Percentiles rank a stretch among this genome's conserved stretches.
phyloP scores from a whole-genome alignment of 2,329 filamentous ascomycete species.

The Colletotrichum gloeosporioides region DNA sequence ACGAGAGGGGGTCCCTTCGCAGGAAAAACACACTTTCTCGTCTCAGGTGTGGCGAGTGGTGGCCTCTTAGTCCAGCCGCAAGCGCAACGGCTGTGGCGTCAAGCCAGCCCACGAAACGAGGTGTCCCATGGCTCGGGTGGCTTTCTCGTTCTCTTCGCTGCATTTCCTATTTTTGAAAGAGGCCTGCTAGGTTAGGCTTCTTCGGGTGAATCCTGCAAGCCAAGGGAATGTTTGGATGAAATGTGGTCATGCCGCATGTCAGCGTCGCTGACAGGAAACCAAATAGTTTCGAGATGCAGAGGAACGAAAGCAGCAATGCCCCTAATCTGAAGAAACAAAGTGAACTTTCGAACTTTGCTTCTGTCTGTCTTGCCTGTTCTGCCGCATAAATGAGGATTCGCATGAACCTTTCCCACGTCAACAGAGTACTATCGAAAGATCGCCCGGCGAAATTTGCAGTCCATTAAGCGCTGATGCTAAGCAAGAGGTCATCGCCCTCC shows the following conservation, averaged over 20 bases:
- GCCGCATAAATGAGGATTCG: conserved; percentile 4
- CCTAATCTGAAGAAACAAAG: background rate
- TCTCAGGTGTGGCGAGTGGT: background rate
- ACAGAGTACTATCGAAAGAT: background rate
- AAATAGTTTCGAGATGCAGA: background rate
- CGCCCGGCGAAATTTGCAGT: background rate
- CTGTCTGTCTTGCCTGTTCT: background rate
- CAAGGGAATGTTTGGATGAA: conserved; percentile 9
- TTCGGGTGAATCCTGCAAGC: background rate
- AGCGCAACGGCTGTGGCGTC: background rate
- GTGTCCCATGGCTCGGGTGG: background rate
- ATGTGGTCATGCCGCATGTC: background rate
- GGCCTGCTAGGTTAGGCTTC: background rate
- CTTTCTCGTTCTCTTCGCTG: background rate
- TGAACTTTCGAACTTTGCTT: background rate
- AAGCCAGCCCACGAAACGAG: background rate
- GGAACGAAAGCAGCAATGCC: background rate
- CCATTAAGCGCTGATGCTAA: background rate
- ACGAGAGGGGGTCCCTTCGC: background rate
- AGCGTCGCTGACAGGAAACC: background rate
- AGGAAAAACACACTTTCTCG: background rate
- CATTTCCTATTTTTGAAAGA: background rate
- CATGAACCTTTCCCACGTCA: background rate
- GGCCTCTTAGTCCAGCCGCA: background rate
- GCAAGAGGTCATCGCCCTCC: background rate